phyloP scores from a whole-genome alignment of 2,329 filamentous ascomycete species.

The Calonectria pteridis region DNA sequence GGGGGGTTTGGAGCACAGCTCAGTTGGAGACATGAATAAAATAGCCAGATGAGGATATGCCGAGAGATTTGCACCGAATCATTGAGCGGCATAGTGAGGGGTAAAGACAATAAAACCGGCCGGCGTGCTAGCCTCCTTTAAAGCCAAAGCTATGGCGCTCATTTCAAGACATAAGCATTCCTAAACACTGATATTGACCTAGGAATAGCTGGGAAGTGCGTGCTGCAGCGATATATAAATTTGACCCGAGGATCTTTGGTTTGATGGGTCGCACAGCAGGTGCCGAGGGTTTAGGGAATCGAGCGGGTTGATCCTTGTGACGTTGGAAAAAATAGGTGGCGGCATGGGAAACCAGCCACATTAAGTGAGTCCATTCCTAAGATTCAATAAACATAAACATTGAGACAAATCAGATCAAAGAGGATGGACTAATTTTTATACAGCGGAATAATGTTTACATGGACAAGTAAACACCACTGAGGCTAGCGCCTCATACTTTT shows the following conservation, averaged over 20 bases:
- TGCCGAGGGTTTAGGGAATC: background rate
- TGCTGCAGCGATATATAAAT: background rate
- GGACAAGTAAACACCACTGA: background rate
- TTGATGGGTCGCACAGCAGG: background rate
- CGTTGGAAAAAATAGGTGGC: background rate
- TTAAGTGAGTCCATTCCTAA: background rate
- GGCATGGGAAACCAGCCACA: background rate
- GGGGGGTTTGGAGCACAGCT: background rate
- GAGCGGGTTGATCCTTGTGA: background rate
- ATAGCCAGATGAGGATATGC: conserved; percentile 8
- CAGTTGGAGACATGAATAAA: background rate
- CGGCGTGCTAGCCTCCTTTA: background rate
- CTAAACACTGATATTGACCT: background rate
- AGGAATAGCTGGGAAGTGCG: background rate
- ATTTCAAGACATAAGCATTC: background rate
- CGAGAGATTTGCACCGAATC: background rate
- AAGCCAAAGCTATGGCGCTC: background rate
- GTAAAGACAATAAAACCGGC: background rate
- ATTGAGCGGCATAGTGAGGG: background rate
- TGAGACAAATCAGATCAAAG: background rate
- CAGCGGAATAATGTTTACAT: background rate
- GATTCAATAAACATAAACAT: background rate
- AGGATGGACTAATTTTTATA: background rate
- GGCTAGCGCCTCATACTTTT: background rate
- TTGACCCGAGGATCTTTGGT: background rate